Evolutionary conservation across 1,284 basidiomycete species (phyloP).

Genomic region (Paramarasmius palmivorus): DNA sequence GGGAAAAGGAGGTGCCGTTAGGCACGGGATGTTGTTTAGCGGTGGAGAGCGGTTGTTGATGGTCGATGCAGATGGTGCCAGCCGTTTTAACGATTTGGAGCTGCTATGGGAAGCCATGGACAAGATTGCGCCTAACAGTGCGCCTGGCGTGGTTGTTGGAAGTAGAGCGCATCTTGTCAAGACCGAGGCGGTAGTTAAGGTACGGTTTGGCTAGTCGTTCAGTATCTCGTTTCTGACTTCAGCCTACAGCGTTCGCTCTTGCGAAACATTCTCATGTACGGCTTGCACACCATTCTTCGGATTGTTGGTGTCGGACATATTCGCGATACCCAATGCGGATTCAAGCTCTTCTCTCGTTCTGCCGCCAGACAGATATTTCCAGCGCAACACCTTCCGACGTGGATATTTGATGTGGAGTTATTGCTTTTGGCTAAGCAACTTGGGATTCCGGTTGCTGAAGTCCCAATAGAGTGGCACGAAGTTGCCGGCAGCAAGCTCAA

Average conservation of each 20-base stretch:
- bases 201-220: slow-evolving; percentile 31
- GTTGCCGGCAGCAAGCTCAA: slow-evolving; percentile 90
- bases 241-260: slow-evolving; percentile 72
- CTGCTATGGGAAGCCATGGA: slow-evolving; percentile 76
- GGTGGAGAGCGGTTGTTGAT: slow-evolving; percentile 83
- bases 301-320: slow-evolving; percentile 87
- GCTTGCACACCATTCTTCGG: slow-evolving; percentile 81
- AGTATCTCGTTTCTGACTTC: not conserved
- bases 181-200: slow-evolving; percentile 93
- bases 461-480: slow-evolving; percentile 90
- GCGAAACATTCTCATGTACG: slow-evolving; percentile 92
- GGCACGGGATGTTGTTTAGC: slow-evolving; percentile 84
- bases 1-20: slow-evolving; percentile 91
- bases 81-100: slow-evolving; percentile 81
- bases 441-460: slow-evolving; percentile 77
- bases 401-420: slow-evolving; percentile 96
- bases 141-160: slow-evolving; percentile 69
- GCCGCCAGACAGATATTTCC: slow-evolving; percentile 85
- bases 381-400: slow-evolving; percentile 78
- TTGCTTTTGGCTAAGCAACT: slow-evolving; percentile 84
- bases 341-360: slow-evolving; percentile 87
- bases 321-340: slow-evolving; percentile 94
- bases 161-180: slow-evolving; percentile 90
- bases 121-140: slow-evolving; percentile 44
- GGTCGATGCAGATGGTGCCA: slow-evolving; percentile 94